These are phyloP conservation scores for Sordaria brevicollis DNA, from an alignment of 495 filamentous ascomycete species.

Conservation along the genomic window DNA sequence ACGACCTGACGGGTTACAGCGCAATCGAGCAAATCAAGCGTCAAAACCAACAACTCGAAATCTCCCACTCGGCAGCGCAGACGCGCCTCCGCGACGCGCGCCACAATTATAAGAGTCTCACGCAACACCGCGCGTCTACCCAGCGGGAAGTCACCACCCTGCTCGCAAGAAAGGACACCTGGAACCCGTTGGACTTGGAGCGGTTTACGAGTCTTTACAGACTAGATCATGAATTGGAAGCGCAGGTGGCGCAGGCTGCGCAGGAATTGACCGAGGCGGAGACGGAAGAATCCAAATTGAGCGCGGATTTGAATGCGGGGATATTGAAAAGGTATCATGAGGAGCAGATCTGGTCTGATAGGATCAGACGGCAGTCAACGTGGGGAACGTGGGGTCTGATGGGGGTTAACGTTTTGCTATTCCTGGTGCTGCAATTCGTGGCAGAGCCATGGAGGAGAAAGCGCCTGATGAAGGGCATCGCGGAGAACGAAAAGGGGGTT, in stretches of 20 bases:
- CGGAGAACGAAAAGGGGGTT: conserved; percentile 46
- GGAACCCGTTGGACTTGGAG: conserved; percentile 80
- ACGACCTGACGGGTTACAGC: conserved; percentile 88
- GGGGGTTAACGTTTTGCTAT: conserved; percentile 87
- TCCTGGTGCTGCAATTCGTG: conserved; percentile 82
- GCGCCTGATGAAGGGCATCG: conserved; percentile 70
- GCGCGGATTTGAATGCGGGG: conserved; percentile 58
- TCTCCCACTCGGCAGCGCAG: conserved; percentile 51
- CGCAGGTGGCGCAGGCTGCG: conserved; percentile 66
- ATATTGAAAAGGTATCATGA: conserved; percentile 93
- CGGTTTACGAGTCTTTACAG: conserved; percentile 90
- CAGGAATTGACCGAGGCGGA: conserved; percentile 64
- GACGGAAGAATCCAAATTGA: conserved; percentile 63
- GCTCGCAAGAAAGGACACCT: conserved; percentile 85
- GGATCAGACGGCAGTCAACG: conserved; percentile 88
- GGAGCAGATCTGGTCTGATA: conserved; percentile 98
- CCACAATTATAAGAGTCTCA: conserved; percentile 63
- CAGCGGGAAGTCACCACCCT: conserved; percentile 94
- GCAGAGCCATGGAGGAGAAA: conserved; percentile 86
- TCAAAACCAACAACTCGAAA: conserved; percentile 63
- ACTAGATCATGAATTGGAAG: conserved; percentile 86
- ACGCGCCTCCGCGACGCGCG: conserved; percentile 58
- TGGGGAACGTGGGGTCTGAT: conserved; percentile 98
- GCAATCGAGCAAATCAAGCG: conserved; percentile 79
- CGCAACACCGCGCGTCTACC: conserved; percentile 66